Evolutionary conservation across 345 rosid genomes (phyloP).

Genomic region (Euphorbia pulcherrima): DNA sequence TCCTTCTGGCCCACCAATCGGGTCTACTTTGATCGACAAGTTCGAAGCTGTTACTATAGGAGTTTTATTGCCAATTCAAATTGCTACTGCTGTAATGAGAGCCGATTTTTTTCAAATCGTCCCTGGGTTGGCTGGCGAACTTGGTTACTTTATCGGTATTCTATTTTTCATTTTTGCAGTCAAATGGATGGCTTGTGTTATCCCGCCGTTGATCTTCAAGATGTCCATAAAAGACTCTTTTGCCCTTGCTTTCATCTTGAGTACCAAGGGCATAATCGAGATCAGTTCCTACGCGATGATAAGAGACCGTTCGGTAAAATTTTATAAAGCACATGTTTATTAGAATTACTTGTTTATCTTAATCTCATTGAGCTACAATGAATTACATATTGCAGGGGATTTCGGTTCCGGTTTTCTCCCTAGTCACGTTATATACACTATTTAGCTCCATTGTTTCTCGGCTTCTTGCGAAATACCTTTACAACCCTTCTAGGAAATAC

Average conservation of each 20-base stretch:
- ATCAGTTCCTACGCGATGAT: not conserved
- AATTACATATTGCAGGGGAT: not conserved
- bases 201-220: slow-evolving; percentile 12
- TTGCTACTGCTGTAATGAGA: slow-evolving; percentile 26
- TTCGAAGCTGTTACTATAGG: slow-evolving; percentile 28
- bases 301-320: not conserved
- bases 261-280: slow-evolving; percentile 37
- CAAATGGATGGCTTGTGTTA: slow-evolving; percentile 18
- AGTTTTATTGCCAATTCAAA: slow-evolving; percentile 26
- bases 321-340: not conserved
- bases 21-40: slow-evolving; percentile 33
- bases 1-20: slow-evolving; percentile 45
- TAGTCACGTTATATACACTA: not conserved
- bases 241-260: slow-evolving; percentile 32
- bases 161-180: not conserved
- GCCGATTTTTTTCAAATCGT: slow-evolving; percentile 15
- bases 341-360: no score
- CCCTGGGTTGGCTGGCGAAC: not conserved
- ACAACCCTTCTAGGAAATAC: slow-evolving; percentile 39
- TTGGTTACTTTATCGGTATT: not conserved
- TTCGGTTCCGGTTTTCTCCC: not conserved
- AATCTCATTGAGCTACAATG: not conserved
- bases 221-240: slow-evolving; percentile 29
- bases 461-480: not conserved
- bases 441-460: not conserved